Evolutionary conservation across 805 yeast genomes (phyloP).

Genomic region (Ogataea polymorpha): DNA sequence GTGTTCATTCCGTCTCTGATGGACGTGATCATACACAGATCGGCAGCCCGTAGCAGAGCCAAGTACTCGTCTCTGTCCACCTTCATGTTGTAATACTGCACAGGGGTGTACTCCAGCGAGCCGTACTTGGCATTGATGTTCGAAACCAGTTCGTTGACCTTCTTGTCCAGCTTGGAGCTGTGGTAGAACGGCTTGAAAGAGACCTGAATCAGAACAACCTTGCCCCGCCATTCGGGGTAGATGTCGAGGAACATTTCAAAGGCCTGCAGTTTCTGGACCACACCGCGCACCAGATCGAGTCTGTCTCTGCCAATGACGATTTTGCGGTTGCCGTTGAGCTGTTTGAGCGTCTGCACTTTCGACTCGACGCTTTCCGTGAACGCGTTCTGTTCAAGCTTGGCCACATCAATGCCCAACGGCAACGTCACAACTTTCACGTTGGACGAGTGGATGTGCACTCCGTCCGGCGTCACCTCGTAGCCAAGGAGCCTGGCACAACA

Average conservation of each 20-base stretch:
- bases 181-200: slow-evolving; percentile 72
- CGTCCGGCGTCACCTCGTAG: slow-evolving; percentile 58
- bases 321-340: slow-evolving; percentile 61
- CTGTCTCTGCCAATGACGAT: slow-evolving; percentile 93
- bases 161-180: slow-evolving; percentile 67
- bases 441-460: slow-evolving; percentile 72
- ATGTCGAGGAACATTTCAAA: slow-evolving; percentile 82
- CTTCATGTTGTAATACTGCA: slow-evolving; percentile 89
- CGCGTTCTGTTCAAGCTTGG: slow-evolving; percentile 62
- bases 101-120: slow-evolving; percentile 76
- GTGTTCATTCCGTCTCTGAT: slow-evolving; percentile 97
- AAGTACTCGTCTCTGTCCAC: slow-evolving; percentile 84
- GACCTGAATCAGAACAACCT: slow-evolving; percentile 88
- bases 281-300: slow-evolving; percentile 88
- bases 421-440: slow-evolving; percentile 68
- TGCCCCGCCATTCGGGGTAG: slow-evolving; percentile 85
- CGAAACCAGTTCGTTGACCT: slow-evolving; percentile 77
- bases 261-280: slow-evolving; percentile 88
- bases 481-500: slow-evolving; percentile 88
- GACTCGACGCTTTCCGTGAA: slow-evolving; percentile 49
- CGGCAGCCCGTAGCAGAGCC: slow-evolving; percentile 86
- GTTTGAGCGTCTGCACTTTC: slow-evolving; percentile 62
- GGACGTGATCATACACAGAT: slow-evolving; percentile 82
- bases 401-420: slow-evolving; percentile 88
- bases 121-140: slow-evolving; percentile 86